These are phyloP conservation scores for Aspergillus baeticus DNA, from an alignment of 495 filamentous ascomycete species.

Conservation along the genomic window DNA sequence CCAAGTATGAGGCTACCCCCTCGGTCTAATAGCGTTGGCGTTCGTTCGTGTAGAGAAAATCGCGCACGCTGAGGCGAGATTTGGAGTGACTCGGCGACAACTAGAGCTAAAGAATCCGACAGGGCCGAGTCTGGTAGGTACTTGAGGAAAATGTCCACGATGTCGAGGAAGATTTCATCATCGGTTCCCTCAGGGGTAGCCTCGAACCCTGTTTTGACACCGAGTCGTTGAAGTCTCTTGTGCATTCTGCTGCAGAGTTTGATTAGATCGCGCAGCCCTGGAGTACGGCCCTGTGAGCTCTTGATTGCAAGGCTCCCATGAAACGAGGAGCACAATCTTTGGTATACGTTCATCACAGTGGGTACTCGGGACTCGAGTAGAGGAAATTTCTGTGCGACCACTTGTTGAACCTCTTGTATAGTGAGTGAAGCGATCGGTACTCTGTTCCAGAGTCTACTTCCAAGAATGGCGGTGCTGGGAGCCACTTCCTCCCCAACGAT, in stretches of 20 bases:
- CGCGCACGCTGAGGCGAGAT: conserved; percentile 75
- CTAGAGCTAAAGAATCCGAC: conserved; percentile 58
- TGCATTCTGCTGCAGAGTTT: conserved; percentile 84
- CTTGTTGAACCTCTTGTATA: conserved; percentile 69
- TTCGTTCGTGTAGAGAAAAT: conserved; percentile 65
- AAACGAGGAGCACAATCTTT: conserved; percentile 56
- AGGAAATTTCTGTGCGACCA: conserved; percentile 68
- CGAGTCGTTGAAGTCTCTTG: conserved; percentile 52
- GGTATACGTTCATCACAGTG: conserved; percentile 74
- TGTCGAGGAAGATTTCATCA: conserved; percentile 88
- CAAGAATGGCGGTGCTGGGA: conserved; percentile 61
- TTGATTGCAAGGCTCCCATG: conserved; percentile 47
- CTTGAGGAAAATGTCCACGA: conserved; percentile 83
- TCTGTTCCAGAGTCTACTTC: conserved; percentile 77
- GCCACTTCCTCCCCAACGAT: conserved; percentile 64
- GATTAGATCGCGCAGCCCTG: conserved; percentile 77
- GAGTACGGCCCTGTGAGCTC: conserved; percentile 46
- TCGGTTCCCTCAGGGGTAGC: conserved; percentile 67
- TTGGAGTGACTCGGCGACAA: conserved; percentile 80
- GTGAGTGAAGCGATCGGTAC: conserved; percentile 66
- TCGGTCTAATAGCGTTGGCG: conserved; percentile 60
- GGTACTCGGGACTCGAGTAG: conserved; percentile 66
- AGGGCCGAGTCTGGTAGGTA: conserved; percentile 65
- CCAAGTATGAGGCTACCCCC: conserved; percentile 63
- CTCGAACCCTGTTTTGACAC: conserved; percentile 70